Conservation (phyloP, 2,329 filamentous ascomycete genomes). For the Verticillium nubilum region DNA sequence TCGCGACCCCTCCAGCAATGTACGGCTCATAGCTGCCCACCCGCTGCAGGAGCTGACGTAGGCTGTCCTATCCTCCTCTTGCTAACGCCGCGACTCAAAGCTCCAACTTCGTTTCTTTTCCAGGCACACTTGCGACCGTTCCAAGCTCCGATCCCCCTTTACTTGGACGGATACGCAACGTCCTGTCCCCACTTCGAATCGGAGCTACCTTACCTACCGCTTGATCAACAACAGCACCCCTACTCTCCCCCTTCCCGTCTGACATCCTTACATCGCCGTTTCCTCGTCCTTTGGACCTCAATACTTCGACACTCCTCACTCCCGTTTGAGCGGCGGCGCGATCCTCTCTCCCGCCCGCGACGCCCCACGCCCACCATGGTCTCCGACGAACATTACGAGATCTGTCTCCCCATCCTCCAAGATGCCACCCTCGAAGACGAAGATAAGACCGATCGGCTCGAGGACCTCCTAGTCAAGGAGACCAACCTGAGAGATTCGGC, state of each 20-base stretch:
- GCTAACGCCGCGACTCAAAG: background rate
- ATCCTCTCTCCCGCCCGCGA: background rate
- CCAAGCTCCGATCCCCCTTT: background rate
- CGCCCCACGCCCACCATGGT: slow-evolving; percentile 58
- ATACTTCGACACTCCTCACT: background rate
- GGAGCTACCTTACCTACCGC: background rate
- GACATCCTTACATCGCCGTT: background rate
- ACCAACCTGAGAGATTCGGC: slow-evolving; percentile 69
- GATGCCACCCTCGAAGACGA: slow-evolving; percentile 82
- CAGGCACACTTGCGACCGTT: background rate
- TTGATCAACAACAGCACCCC: background rate
- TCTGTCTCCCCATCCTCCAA: slow-evolving; percentile 83
- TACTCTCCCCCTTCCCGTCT: background rate
- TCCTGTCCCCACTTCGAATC: background rate
- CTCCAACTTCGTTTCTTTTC: background rate
- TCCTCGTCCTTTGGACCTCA: background rate
- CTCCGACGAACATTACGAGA: slow-evolving; percentile 86
- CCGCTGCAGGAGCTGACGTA: background rate
- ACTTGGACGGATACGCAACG: background rate
- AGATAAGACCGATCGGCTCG: slow-evolving; percentile 82
- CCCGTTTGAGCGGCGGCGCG: background rate
- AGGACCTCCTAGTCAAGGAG: slow-evolving; percentile 77
- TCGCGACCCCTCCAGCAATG: background rate
- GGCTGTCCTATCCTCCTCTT: background rate
- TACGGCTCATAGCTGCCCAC: background rate